Evolutionary conservation across 305 asterid genomes (phyloP), one percentile per base, ranked within the genome.

Genomic region (Fraxinus latifolia): DNA sequence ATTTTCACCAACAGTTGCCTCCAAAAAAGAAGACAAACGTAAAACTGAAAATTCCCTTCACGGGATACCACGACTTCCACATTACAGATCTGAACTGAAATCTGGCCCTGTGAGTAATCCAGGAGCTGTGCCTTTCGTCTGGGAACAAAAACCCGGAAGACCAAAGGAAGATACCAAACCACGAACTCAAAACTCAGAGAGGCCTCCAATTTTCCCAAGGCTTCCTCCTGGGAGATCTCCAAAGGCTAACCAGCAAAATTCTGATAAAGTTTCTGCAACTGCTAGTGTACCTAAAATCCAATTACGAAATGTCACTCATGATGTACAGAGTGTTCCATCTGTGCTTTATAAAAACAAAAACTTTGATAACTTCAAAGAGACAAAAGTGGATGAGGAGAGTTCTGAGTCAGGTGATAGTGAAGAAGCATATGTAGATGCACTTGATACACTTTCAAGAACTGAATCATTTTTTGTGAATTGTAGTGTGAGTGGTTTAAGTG

Each of bases 91-190:
- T 6, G 92, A 94, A 32, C 85, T 91, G 23, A 94, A 91, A 74
- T 92, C 97, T 2, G 99, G 98, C 5, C 97, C 99, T 0, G 79
- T 95, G 42, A 87, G 91, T 2, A 87, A 89, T 70, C 91, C 97
- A 0, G 98, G 99, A 25, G 83, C 88, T 0, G 93, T 94, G 34
- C 99, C 99, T 15, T 95, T 95, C 81, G 17, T 72, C 29, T 94
- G 99, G 99, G 98, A 95, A 39, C 92, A 82, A 27, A 88, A 90
- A 44, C 99, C 98, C 4, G 99, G 99, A 76, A 90, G 82, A 53
- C 95, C 98, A 3, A 95, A 91, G 88, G 87, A 88, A 75, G 91
- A 87, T 67, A 37, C 44, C 47, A 87, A 42, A 21, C 82, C 73
- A 27, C 83, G 79, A 71, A 23, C 81, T 42, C 72, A 36, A 36